These are phyloP conservation scores for Ceratobasidium sp. DNA, from an alignment of 1,284 basidiomycete species.

Conservation along the genomic window DNA sequence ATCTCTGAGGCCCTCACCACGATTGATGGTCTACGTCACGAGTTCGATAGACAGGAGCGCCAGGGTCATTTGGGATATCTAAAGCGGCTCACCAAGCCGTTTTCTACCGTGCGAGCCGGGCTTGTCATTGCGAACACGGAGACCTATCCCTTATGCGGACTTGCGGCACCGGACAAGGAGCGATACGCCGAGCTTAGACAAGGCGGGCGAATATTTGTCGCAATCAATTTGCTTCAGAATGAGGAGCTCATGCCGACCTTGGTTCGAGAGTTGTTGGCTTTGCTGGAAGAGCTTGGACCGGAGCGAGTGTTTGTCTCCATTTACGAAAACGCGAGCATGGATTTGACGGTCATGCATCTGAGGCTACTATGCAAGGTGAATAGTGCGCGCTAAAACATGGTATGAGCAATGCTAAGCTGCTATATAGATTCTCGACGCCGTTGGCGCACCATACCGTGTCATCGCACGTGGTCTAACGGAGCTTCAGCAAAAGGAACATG, in stretches of 20 bases:
- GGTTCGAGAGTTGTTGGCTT: slow-evolving; percentile 45
- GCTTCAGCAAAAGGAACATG: slow-evolving; percentile 45
- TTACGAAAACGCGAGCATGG: slow-evolving; percentile 51
- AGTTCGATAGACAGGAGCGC: slow-evolving; percentile 25
- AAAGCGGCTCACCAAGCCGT: background rate
- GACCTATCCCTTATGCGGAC: slow-evolving; percentile 9
- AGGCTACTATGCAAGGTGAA: slow-evolving; percentile 27
- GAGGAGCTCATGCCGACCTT: slow-evolving; percentile 49
- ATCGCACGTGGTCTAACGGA: slow-evolving; percentile 16
- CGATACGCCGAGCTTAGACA: background rate
- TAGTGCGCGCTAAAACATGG: background rate
- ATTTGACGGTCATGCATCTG: slow-evolving; percentile 46
- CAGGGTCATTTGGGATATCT: background rate
- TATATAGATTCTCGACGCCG: slow-evolving; percentile 43
- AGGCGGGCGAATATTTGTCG: slow-evolving; percentile 19
- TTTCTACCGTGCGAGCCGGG: slow-evolving; percentile 2
- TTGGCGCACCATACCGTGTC: slow-evolving; percentile 47
- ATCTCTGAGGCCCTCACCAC: slow-evolving; percentile 1
- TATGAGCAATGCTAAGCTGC: background rate
- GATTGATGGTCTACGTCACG: slow-evolving; percentile 4
- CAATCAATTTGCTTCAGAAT: slow-evolving; percentile 39
- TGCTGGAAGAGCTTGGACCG: slow-evolving; percentile 47
- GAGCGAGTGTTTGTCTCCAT: slow-evolving; percentile 48
- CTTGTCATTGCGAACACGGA: background rate
- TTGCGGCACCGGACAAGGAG: background rate